Base-by-base conservation (phyloP, 371 early-diverging fungal genomes). In the Aphelidium insulamus region DNA sequence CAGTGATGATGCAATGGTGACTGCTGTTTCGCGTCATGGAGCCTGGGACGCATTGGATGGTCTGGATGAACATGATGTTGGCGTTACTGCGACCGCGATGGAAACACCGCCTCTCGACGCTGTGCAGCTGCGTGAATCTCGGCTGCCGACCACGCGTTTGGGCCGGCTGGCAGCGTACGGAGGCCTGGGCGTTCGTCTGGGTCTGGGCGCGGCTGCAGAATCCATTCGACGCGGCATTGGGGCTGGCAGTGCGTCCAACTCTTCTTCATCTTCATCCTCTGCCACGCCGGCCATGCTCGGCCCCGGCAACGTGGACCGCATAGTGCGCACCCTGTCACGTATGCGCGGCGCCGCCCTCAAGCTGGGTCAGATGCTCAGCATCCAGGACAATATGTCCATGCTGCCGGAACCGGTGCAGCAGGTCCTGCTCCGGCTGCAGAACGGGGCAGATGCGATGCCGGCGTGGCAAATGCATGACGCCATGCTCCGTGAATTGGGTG, bases 291-390 rank as follows among this genome's bases (percentile, higher is more conserved):
- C 49, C 21, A 54, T 79, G 43, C 39, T 84, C 31, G 82, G 57
- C 27, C 67, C 66, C n/a, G 66, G 58, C 1, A 91, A 87, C 40
- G 68, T 91, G 19, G 81, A 90, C 40, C 58, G 81, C 5, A 52
- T 94, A 6, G 91, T 88, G 0, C 60, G 52, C 18, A 76, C 77
- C 31, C 59, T 94, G n/a, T 72, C 87, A 2, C 57, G 65, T 30
- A 91, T 95, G 92, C 70, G 95, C 21, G 95, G 95, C 1, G 95
- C 95, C 0, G 95, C 95, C 2, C 55, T 92, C 12, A 95, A 95
- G 48, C 65, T 95, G 45, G 95, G 94, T 0, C 95, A 95, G 46
- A 88, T 95, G 85, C 42, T 95, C 7, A 78, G 82, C 46, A 92
- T 95, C 34, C 94, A 95, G 54, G 92, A 42, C 28, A 27, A 34